Percentiles rank a stretch among this genome's conserved stretches.
phyloP scores from a whole-genome alignment of 768 basidiomycete genomes.

The Boletus insuetus region DNA sequence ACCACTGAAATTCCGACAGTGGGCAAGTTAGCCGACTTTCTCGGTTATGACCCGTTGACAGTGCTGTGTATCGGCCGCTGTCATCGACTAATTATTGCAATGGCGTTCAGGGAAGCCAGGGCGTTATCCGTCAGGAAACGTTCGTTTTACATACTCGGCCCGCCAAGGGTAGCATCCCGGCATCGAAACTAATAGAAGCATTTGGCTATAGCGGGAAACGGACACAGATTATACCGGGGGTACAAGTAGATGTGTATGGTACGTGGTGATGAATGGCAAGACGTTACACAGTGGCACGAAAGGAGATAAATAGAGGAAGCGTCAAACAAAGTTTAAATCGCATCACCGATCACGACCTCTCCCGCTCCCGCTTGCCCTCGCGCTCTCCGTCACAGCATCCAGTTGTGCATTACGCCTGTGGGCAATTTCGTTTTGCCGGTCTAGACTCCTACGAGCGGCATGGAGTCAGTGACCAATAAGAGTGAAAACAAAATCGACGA shows the following conservation, averaged over 20 bases:
- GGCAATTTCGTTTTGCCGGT: conserved; percentile 76
- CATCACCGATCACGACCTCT: conserved; percentile 22
- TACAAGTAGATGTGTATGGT: conserved; percentile 17
- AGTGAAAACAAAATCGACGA: not conserved
- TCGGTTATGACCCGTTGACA: no score
- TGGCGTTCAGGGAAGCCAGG: no score
- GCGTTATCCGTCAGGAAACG: no score
- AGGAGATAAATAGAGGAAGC: conserved; percentile 1
- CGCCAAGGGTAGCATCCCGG: no score
- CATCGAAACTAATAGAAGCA: no score
- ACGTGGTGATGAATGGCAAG: conserved; percentile 9
- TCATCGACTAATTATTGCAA: no score
- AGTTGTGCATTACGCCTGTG: conserved; percentile 57
- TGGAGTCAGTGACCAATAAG: not conserved
- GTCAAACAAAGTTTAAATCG: not conserved
- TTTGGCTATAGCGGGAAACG: not conserved
- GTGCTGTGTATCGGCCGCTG: no score
- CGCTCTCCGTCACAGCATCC: conserved; percentile 31
- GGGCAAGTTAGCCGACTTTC: no score
- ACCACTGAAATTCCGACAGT: no score
- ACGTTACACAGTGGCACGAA: conserved; percentile 6
- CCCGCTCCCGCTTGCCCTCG: conserved; percentile 14
- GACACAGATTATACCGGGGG: not conserved
- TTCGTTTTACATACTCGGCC: no score
- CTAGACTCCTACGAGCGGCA: conserved; percentile 52